These are phyloP conservation scores for Inonotus hispidus DNA, from an alignment of 1,284 basidiomycete genomes.

Conservation along the genomic window DNA sequence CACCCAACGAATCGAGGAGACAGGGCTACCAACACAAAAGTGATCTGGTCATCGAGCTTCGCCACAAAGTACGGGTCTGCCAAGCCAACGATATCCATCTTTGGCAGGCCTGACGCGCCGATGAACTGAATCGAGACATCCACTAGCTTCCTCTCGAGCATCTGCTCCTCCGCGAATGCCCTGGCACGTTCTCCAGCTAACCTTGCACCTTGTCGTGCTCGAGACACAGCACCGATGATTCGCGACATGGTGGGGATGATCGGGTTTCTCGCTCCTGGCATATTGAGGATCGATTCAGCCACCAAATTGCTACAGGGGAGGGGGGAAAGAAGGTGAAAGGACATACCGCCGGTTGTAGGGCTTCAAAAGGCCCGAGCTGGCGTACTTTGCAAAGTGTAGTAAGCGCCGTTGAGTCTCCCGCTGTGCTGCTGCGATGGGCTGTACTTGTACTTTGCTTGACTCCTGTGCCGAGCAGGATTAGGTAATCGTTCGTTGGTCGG, in stretches of 20 bases:
- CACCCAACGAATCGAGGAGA: not conserved
- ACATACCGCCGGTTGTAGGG: not conserved
- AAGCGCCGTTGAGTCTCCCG: not conserved
- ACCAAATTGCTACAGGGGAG: not conserved
- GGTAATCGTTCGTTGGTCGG: not conserved
- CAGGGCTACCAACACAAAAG: conserved; percentile 46
- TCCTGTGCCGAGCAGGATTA: not conserved
- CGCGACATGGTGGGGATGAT: conserved; percentile 26
- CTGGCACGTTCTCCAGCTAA: conserved; percentile 29
- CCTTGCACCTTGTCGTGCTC: conserved; percentile 29
- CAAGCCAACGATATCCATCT: conserved; percentile 62
- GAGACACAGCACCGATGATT: conserved; percentile 31
- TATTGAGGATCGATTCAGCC: not conserved
- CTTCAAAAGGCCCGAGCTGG: not conserved
- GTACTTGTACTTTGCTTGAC: not conserved
- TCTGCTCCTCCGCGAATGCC: conserved; percentile 30
- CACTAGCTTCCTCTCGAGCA: conserved; percentile 35
- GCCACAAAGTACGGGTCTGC: conserved; percentile 72
- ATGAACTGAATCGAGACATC: conserved; percentile 48
- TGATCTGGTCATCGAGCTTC: conserved; percentile 53
- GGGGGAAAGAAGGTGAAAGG: not conserved
- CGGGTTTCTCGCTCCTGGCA: conserved; percentile 9
- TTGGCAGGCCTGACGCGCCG: conserved; percentile 59
- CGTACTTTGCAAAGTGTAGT: not conserved
- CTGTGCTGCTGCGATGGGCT: not conserved